Evolutionary conservation across 2,329 filamentous ascomycete species (phyloP).

Genomic region (Diaporthe sp.): DNA sequence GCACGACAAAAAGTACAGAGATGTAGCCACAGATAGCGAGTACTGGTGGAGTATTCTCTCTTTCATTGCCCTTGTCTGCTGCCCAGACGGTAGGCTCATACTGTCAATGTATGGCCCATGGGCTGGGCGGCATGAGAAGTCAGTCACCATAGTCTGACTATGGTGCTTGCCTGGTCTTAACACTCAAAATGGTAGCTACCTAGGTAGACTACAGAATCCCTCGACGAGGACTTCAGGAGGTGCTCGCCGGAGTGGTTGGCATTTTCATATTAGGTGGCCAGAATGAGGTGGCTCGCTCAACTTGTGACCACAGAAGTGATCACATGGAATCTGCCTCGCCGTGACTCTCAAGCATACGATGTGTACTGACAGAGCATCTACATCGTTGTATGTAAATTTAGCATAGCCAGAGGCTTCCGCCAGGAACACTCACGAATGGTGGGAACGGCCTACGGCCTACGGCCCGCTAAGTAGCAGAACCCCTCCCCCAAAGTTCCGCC

Average conservation of each 20-base stretch:
- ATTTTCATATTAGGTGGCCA: not conserved
- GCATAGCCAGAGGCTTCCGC: not conserved
- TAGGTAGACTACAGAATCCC: no score
- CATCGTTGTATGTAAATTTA: not conserved
- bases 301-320: no score
- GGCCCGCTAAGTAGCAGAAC: not conserved
- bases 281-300: not conserved
- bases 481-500: not conserved
- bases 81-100: not conserved
- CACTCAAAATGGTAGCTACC: not conserved
- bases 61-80: not conserved
- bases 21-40: not conserved
- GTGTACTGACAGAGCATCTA: not conserved
- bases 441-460: not conserved
- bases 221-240: no score
- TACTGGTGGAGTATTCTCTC: not conserved
- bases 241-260: not conserved
- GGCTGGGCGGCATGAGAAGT: not conserved
- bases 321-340: not conserved
- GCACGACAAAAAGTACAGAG: slow-evolving; percentile 12
- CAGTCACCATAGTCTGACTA: not conserved
- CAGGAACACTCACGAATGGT: not conserved
- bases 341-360: not conserved
- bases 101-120: not conserved
- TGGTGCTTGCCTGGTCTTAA: not conserved